phyloP scores from a whole-genome alignment of 306 rosid species.

The Quercus suber region DNA sequence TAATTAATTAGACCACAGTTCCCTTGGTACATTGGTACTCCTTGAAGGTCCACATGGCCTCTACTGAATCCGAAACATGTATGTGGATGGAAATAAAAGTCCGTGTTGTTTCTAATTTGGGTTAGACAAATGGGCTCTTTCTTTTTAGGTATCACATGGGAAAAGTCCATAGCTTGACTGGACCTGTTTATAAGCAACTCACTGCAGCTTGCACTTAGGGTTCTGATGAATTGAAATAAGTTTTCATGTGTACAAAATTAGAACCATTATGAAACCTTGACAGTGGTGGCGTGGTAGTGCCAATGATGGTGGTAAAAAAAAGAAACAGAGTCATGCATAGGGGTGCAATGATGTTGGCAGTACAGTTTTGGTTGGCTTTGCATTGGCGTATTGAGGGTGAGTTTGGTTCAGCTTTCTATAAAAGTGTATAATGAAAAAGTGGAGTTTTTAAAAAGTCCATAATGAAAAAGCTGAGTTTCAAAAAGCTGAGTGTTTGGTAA shows the following conservation, averaged over 20 bases:
- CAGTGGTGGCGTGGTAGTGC: neutral
- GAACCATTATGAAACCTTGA: neutral
- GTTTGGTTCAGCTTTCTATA: too few species aligned
- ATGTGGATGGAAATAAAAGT: conserved; percentile 29
- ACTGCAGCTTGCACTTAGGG: neutral
- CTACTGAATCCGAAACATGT: conserved; percentile 32
- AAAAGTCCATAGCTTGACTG: neutral
- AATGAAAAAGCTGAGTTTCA: too few species aligned
- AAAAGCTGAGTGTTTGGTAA: too few species aligned
- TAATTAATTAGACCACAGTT: neutral
- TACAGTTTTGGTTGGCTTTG: neutral
- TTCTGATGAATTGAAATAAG: neutral
- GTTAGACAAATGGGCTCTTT: conserved; percentile 36
- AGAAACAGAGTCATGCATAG: too few species aligned
- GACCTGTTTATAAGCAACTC: neutral
- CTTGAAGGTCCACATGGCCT: conserved; percentile 28
- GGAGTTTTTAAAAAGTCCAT: too few species aligned
- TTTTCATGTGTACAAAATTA: too few species aligned
- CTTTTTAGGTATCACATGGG: conserved; percentile 28
- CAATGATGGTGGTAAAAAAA: neutral
- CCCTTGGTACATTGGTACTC: too few species aligned
- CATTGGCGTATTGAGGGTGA: neutral
- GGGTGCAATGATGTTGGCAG: too few species aligned
- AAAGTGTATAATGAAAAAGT: too few species aligned
- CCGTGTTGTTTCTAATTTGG: conserved; percentile 31